Evolutionary conservation across 257 asterid genomes (phyloP), one percentile per base, ranked within the genome.

Genomic region (Gardenia jasminoides): DNA sequence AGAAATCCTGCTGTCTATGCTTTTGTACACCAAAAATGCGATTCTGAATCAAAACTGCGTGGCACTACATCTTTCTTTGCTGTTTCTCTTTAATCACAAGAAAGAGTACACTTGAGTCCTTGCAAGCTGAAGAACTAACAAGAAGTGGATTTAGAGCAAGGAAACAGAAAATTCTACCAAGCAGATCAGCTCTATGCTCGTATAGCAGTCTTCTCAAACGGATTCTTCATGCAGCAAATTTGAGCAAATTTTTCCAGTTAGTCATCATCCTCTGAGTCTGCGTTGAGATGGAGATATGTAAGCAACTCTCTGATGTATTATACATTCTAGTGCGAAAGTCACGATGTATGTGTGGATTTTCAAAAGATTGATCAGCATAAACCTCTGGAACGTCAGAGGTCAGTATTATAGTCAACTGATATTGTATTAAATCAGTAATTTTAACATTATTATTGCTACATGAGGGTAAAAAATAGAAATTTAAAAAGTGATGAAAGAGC

Each of bases 191-290:
- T 44, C 54, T 47, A 76, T 31, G 36, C 26, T 30, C 13, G 10
- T 50, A 66, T 47, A 46, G 65, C 64, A 50, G 47, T 64, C 48
- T 43, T 43, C 69, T 44, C 41, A 26, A 54, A 56, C 20, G 41
- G 30, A 67, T 78, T 58, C 17, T 48, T 39, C 65, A 71, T 39
- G 36, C 69, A 71, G 47, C 33, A 43, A 43, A 68, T 76, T 70
- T 62, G 36, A 16, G 68, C 43, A 41, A 39, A 31, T 67, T 52
- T 43, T 74, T 76, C 83, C 77, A 36, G 54, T 86, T 89, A 91
- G 46, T 89, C 89, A 2, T 89, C 95, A 6, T 87, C 94, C 79
- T 90, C 95, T 0, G 90, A 89, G 80, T 91, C 96, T 89, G 93
- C 54, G 31, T 71, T 83, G 19, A 56, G 56, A 78, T n/a, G 39